Evolutionary conservation across 225 moss, liverwort and hornwort genomes (phyloP).

Genomic region (Bryoerythrophyllum caledonicum): DNA sequence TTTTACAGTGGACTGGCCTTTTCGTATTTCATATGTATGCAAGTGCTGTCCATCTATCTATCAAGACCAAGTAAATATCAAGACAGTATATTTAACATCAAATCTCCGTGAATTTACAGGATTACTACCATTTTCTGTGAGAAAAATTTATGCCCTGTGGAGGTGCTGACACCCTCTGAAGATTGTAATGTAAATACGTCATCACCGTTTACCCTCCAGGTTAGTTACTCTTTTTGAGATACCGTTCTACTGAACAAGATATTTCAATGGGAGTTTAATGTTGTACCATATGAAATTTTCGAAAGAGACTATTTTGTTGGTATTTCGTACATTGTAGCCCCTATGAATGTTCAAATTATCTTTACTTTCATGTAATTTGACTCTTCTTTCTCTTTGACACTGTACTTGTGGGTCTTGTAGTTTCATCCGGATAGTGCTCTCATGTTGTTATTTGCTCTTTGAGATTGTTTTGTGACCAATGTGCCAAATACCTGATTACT

Average conservation of each 20-base stretch:
- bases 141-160: constrained; percentile 58
- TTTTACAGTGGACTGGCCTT: neutral
- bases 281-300: neutral
- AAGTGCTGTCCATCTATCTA: neutral
- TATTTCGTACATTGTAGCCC: neutral
- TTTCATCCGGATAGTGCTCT: constrained; percentile 12
- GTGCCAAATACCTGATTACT: neutral
- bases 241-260: neutral
- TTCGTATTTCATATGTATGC: neutral
- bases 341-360: neutral
- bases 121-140: constrained; percentile 51
- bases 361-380: neutral
- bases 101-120: constrained; percentile 40
- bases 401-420: neutral
- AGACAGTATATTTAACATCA: neutral
- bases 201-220: constrained; percentile 82
- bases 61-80: neutral
- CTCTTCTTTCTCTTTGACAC: neutral
- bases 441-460: constrained; percentile 8
- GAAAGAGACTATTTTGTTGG: neutral
- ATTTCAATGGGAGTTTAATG: neutral
- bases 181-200: constrained; percentile 75
- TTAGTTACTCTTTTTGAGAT: constrained; percentile 20
- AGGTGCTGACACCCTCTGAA: constrained; percentile 69
- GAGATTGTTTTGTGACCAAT: neutral